phyloP scores from a whole-genome alignment of 371 early-diverging fungal genomes.

The Syncephalastrum monosporum region DNA sequence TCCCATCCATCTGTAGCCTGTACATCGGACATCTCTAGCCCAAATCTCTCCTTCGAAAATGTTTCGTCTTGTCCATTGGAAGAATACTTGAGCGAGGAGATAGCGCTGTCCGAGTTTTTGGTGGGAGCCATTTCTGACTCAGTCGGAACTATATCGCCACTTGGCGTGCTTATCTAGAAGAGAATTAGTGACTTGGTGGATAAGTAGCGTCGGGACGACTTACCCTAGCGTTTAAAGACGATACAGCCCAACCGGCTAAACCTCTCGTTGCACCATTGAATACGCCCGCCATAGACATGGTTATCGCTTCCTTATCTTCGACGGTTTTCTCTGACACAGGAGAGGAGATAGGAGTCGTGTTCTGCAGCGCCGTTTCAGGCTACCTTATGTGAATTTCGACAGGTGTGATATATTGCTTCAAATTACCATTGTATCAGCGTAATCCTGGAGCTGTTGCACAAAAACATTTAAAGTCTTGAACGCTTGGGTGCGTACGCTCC shows the following conservation, averaged over 20 bases:
- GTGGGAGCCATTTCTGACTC: neutral
- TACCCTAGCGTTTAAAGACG: slow-evolving; percentile 46
- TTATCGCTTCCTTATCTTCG: slow-evolving; percentile 18
- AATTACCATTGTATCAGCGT: slow-evolving; percentile 69
- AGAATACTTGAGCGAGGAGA: slow-evolving; percentile 1
- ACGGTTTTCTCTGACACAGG: slow-evolving; percentile 7
- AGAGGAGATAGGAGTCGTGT: slow-evolving; percentile 8
- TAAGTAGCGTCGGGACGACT: neutral
- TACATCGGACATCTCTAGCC: neutral
- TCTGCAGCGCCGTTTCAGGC: slow-evolving; percentile 59
- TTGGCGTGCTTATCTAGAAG: slow-evolving; percentile 31
- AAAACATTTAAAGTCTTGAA: slow-evolving; percentile 71
- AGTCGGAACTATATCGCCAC: slow-evolving; percentile 34
- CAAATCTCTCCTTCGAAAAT: neutral
- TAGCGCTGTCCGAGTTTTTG: neutral
- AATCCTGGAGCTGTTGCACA: slow-evolving; percentile 61
- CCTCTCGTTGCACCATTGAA: slow-evolving; percentile 50
- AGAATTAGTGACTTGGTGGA: neutral
- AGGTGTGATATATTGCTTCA: neutral
- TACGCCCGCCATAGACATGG: slow-evolving; percentile 31
- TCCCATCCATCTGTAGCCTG: slow-evolving; percentile 34
- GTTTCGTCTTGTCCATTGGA: slow-evolving; percentile 5
- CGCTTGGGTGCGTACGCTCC: slow-evolving; percentile 80
- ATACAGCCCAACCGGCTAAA: slow-evolving; percentile 51
- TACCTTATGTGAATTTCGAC: slow-evolving; percentile 9